Evolutionary conservation across 2,329 filamentous ascomycete genomes (phyloP).

Genomic region (Dryadomyces quercivorus): DNA sequence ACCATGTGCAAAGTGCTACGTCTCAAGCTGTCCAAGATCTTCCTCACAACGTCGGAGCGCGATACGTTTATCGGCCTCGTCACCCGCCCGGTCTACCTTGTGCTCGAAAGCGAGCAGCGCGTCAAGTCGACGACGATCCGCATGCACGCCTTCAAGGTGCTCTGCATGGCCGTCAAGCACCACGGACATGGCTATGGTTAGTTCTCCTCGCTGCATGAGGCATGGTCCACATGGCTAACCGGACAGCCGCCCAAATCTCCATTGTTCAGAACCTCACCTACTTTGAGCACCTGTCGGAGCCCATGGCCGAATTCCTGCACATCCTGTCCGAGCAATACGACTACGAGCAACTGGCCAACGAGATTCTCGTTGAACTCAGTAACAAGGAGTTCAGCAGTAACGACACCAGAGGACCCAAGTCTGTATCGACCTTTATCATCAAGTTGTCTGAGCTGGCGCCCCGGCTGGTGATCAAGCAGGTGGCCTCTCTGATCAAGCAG

Average conservation of each 20-base stretch:
- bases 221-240: too few relatives aligned
- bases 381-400: slow-evolving; percentile 98
- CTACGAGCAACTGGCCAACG: slow-evolving; percentile 87
- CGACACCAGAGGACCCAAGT: slow-evolving; percentile 90
- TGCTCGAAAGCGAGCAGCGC: slow-evolving; percentile 86
- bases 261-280: slow-evolving; percentile 97
- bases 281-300: slow-evolving; percentile 96
- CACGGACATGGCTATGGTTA: slow-evolving; percentile 92
- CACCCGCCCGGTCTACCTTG: slow-evolving; percentile 83
- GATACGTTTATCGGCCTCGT: slow-evolving; percentile 91
- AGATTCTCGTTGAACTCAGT: slow-evolving; percentile 85
- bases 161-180: slow-evolving; percentile 94
- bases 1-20: slow-evolving; percentile 94
- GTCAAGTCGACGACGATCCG: slow-evolving; percentile 80
- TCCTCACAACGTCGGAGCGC: slow-evolving; percentile 88
- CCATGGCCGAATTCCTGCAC: slow-evolving; percentile 96
- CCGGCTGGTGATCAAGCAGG: slow-evolving; percentile 89
- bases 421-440: slow-evolving; percentile 84
- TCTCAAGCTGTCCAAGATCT: slow-evolving; percentile 83
- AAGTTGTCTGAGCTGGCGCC: slow-evolving; percentile 89
- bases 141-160: slow-evolving; percentile 94
- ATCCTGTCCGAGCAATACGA: slow-evolving; percentile 96
- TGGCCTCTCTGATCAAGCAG: slow-evolving; percentile 88
- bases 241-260: slow-evolving; percentile 79
- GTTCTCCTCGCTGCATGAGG: slow-evolving; percentile 12